Evolutionary conservation across 805 yeast genomes (phyloP), one percentile per base, ranked within the genome.

Genomic region (Yamadazyma ubonensis): DNA sequence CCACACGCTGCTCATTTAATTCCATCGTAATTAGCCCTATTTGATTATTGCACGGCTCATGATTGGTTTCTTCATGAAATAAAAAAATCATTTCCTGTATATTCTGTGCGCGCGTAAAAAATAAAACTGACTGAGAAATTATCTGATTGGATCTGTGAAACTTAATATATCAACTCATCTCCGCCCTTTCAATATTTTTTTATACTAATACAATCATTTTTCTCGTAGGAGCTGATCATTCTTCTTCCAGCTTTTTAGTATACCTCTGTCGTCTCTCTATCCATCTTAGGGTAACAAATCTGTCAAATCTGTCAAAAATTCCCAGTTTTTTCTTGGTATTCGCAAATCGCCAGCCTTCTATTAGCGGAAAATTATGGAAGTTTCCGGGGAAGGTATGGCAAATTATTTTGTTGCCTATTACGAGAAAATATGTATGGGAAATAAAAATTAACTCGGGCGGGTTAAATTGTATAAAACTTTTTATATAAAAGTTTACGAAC

Each of bases 61-160:
- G 35, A 32, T 32, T 32, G 27, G 35, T 18, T 21, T 32, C 25
- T 30, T 16, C 4, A 6, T 3, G 17, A 28, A 11, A 12, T 14
- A 10, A n/a, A 6, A 3, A 6, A 5, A 6, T 5, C 10, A 17
- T 12, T 19, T 8, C 18, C 31, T 28, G 31, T 6, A 28, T 5
- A 8, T 28, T 5, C n/a, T 6, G 6, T n/a, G 8, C 4, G 27
- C 18, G 18, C 31, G 26, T 23, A 27, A 27, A 27, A 27, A 27
- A 27, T 4, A 23, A 23, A 23, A 10, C 26, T 23, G 12, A 23
- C n/a, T 12, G 11, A n/a, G 17, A 27, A 27, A 4, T 32, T 32
- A 32, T 20, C 26, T 32, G 36, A 32, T 32, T 21, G 30, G 30
- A 27, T 27, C 30, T 27, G 26, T 23, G 26, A 6, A 6, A 5